These are phyloP conservation scores for Ogataea philodendri DNA, from an alignment of 805 yeast genomes.

Conservation along the genomic window DNA sequence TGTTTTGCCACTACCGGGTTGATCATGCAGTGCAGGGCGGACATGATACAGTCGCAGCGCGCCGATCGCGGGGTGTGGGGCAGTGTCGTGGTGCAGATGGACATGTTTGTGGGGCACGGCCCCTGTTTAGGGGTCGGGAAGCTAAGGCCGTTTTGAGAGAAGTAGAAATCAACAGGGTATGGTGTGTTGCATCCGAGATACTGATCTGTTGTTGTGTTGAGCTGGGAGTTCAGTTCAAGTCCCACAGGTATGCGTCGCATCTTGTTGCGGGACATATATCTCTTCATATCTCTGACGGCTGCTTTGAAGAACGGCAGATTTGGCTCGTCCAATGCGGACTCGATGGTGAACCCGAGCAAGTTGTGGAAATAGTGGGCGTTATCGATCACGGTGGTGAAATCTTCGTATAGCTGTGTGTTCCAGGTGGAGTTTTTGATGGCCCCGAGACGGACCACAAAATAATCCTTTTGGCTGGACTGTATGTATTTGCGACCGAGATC, in stretches of 20 bases:
- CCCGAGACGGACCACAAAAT: constrained; percentile 19
- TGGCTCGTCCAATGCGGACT: constrained; percentile 80
- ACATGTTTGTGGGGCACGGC: constrained; percentile 14
- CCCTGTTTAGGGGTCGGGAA: constrained; percentile 4
- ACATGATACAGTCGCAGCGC: constrained; percentile 44
- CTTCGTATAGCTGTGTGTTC: constrained; percentile 45
- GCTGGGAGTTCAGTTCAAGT: constrained; percentile 7
- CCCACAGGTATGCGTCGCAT: constrained; percentile 42
- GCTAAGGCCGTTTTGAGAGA: constrained; percentile 4
- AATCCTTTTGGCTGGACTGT: constrained; percentile 13
- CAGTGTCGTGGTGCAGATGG: constrained; percentile 21
- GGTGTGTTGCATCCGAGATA: constrained; percentile 19
- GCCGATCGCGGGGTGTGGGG: constrained; percentile 44
- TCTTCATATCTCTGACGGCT: constrained; percentile 79
- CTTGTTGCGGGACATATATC: constrained; percentile 48
- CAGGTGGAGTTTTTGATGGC: constrained; percentile 14
- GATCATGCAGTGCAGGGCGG: constrained; percentile 39
- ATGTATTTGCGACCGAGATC: constrained; percentile 12
- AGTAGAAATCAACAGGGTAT: constrained; percentile 19
- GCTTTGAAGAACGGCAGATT: constrained; percentile 82
- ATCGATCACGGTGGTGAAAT: constrained; percentile 78
- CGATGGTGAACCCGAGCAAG: constrained; percentile 88
- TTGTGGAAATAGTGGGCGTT: constrained; percentile 63
- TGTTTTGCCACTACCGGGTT: constrained; percentile 19
- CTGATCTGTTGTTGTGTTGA: constrained; percentile 5